A percentile compares a stretch with the other conserved stretches of the same genome.
Conservation (phyloP, 148 eudicot species). For the Vaccinium vitisidaea region DNA sequence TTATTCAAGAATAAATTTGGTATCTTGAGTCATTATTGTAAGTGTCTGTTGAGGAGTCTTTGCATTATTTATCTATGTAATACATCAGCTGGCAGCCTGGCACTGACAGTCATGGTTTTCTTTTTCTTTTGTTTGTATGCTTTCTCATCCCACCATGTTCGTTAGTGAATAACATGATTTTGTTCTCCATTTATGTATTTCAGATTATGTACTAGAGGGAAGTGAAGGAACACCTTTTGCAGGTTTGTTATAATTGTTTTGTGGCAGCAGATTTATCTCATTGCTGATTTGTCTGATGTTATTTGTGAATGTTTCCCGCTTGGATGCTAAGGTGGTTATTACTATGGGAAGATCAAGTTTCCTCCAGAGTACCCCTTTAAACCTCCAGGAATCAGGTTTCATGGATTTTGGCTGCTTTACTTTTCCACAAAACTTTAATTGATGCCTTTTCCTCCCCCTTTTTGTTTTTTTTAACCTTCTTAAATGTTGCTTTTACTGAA, state of each 20-base stretch:
- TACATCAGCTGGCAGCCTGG: not conserved
- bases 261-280: not conserved
- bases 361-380: slow-evolving; percentile 90
- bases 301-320: not conserved
- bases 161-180: not conserved
- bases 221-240: slow-evolving; percentile 90
- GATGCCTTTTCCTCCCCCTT: not conserved
- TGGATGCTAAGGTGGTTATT: slow-evolving; percentile 60
- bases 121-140: not conserved
- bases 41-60: not conserved
- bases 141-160: not conserved
- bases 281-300: not conserved
- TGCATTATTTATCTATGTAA: not conserved
- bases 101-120: not conserved
- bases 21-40: not conserved
- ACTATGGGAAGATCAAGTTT: slow-evolving; percentile 83
- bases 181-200: not conserved
- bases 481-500: not conserved
- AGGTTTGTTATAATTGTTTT: slow-evolving; percentile 37
- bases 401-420: not conserved
- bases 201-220: slow-evolving; percentile 89
- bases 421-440: not conserved
- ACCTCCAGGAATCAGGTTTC: slow-evolving; percentile 83
- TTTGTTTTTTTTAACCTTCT: not conserved
- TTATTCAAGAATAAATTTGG: not conserved